Evolutionary conservation across 768 basidiomycete genomes (phyloP).

Genomic region (Solioccasus polychromus): DNA sequence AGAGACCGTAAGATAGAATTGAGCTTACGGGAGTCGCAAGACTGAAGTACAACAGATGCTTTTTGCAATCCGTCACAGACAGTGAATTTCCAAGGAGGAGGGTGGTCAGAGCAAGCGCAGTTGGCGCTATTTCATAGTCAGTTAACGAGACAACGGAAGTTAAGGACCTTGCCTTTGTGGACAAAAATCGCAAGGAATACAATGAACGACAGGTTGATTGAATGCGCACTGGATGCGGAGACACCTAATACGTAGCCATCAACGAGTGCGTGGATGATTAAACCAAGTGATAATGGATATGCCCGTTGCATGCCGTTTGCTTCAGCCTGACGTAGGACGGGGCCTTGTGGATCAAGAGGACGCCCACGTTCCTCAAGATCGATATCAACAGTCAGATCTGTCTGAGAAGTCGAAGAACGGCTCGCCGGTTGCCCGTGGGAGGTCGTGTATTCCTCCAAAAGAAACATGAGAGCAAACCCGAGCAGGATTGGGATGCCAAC

Average conservation of each 20-base stretch:
- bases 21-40: conserved; percentile 84
- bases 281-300: conserved; percentile 77
- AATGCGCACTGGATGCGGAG: conserved; percentile 46
- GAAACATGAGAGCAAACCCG: conserved; percentile 57
- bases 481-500: conserved; percentile 63
- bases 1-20: conserved; percentile 66
- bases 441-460: conserved; percentile 62
- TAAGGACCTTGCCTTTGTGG: conserved; percentile 69
- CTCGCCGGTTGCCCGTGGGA: conserved; percentile 44
- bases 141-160: background rate
- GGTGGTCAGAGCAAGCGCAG: conserved; percentile 84
- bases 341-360: conserved; percentile 20
- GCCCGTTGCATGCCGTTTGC: conserved; percentile 39
- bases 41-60: conserved; percentile 75
- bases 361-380: conserved; percentile 58
- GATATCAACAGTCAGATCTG: conserved; percentile 47
- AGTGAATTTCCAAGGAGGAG: conserved; percentile 79
- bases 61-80: conserved; percentile 63
- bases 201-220: conserved; percentile 63
- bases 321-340: conserved; percentile 2
- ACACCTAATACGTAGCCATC: conserved; percentile 94
- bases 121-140: conserved; percentile 63
- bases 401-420: conserved; percentile 12
- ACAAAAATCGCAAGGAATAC: conserved; percentile 90
- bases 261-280: conserved; percentile 83